Percentiles rank a stretch among this genome's conserved stretches.
Conservation (phyloP, 1,284 basidiomycete genomes). For the Ganoderma resinaceum region DNA sequence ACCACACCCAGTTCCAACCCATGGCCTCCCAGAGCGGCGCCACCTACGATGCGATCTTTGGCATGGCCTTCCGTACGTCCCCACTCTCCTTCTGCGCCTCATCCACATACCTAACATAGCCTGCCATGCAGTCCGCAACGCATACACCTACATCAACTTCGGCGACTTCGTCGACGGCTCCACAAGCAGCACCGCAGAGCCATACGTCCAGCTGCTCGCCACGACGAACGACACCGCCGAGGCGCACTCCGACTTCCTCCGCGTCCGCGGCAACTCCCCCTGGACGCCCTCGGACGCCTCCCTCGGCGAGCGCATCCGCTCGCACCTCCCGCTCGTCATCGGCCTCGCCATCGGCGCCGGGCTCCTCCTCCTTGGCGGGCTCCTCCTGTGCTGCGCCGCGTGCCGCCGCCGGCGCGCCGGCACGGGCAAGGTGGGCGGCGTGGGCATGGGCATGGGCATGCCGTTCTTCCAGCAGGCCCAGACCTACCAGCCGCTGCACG, state of each 20-base stretch:
- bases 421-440: neutral
- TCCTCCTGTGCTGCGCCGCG: constrained; percentile 73
- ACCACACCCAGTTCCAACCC: constrained; percentile 37
- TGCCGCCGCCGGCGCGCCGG: constrained; percentile 33
- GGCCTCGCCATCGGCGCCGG: constrained; percentile 47
- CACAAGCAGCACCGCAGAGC: constrained; percentile 32
- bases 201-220: constrained; percentile 45
- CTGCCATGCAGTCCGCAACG: constrained; percentile 41
- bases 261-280: constrained; percentile 31
- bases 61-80: constrained; percentile 44
- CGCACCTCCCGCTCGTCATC: constrained; percentile 47
- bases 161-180: constrained; percentile 45
- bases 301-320: constrained; percentile 12
- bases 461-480: constrained; percentile 13
- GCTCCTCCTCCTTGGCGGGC: constrained; percentile 49
- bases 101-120: neutral
- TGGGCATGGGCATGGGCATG: constrained; percentile 3
- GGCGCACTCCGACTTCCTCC: constrained; percentile 43
- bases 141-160: constrained; percentile 44
- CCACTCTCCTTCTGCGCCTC: neutral
- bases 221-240: constrained; percentile 37
- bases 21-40: constrained; percentile 26
- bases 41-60: constrained; percentile 40
- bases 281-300: constrained; percentile 13
- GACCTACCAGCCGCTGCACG: constrained; percentile 30